These are phyloP conservation scores for Breynia disticha DNA, from an alignment of 441 rosid genomes.

Conservation along the genomic window DNA sequence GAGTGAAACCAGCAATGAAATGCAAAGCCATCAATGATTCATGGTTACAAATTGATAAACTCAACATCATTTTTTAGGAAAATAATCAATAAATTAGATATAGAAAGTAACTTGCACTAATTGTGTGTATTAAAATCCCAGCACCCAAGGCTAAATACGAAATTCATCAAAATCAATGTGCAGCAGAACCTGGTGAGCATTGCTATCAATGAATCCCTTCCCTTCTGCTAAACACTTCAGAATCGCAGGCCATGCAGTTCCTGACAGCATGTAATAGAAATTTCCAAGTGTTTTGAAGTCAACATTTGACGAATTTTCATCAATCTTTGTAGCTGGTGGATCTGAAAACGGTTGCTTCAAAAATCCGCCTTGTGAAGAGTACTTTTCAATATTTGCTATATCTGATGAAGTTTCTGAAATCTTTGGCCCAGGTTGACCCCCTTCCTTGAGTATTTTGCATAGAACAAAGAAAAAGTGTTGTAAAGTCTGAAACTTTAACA, in stretches of 20 bases:
- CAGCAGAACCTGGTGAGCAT: constrained; percentile 70
- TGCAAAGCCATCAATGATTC: not conserved
- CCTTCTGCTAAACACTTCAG: constrained; percentile 79
- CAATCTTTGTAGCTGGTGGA: constrained; percentile 27
- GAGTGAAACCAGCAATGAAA: constrained; percentile 4
- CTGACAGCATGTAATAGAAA: constrained; percentile 47
- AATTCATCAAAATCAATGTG: not conserved
- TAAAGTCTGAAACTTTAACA: constrained; percentile 61
- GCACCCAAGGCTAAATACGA: not conserved
- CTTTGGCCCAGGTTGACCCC: constrained; percentile 31
- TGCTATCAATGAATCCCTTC: constrained; percentile 62
- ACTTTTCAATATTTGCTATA: constrained; percentile 18
- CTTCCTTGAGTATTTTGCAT: constrained; percentile 67
- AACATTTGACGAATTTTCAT: constrained; percentile 24
- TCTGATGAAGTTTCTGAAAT: constrained; percentile 29
- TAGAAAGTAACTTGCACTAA: too few species aligned
- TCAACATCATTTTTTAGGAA: too few species aligned
- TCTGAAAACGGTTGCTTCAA: constrained; percentile 54
- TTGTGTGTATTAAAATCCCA: not conserved
- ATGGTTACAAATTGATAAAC: not conserved
- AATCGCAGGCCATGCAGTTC: constrained; percentile 65
- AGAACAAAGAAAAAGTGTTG: constrained; percentile 85
- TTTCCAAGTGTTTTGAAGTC: constrained; percentile 36
- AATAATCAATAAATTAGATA: too few species aligned
- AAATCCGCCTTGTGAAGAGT: constrained; percentile 84